Evolutionary conservation across 2,329 filamentous ascomycete genomes (phyloP), one percentile per base, ranked within the genome.

Genomic region (Diaporthe ilicicola): DNA sequence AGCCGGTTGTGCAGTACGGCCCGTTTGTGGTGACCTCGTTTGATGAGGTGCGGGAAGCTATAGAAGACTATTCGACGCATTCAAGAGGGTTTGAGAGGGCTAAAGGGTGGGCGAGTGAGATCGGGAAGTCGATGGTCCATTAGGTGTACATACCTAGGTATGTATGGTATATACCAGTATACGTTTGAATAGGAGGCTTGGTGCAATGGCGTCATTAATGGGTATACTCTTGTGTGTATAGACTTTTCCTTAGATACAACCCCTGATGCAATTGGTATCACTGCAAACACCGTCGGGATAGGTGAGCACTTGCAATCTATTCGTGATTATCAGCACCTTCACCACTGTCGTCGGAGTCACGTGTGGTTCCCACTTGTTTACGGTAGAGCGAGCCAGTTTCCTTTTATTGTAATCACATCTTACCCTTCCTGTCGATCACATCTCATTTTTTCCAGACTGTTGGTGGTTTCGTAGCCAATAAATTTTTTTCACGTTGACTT

Each of bases 41-140:
- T 78, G 90, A 93, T 67, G 90, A 93, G 74, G 91, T 95, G 4
- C 90, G 92, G 76, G 87, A 95, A 84, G 93, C 93, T 1, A 86
- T 96, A 81, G 83, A 89, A 76, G 93, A 96, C 79, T 96, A 90
- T 77, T 91, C 93, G 82, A 90, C 86, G 17, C 86, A 89, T 73
- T 85, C 87, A 46, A 95, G 95, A 80, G 93, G 93, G 5, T 96
- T 96, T 76, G 94, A 96, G 84, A 86, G 93, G 73, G 93, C 93
- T 1, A 87, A 89, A 74, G 89, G 90, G 37, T 97, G 94, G 94
- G 83, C 91, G 81, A 94, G 92, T 78, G 92, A 97, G 83, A 97
- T 97, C 87, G 93, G 93, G 46, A 94, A 94, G 86, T 86, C 85
- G 17, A 94, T 94, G 91, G 81, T 78, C 46, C 78, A 81, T 17